Evolutionary conservation across 1,284 basidiomycete species (phyloP), one percentile per base, ranked within the genome.

Genomic region (Ustilago sp.): DNA sequence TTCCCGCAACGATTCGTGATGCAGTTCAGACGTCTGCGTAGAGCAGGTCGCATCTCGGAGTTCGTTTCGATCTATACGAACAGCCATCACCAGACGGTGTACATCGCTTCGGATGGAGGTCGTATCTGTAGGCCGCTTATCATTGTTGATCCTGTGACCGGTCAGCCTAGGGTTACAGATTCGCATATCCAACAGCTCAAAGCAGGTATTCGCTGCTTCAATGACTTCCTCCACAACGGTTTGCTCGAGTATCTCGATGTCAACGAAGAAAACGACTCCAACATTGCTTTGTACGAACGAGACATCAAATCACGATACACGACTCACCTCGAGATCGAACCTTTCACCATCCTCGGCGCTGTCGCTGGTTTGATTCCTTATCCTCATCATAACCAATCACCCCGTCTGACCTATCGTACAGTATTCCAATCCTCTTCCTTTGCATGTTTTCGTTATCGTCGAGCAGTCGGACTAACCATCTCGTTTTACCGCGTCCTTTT

Each of bases 161-260:
- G 91, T 13, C 87, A 88, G 68, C 91, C 95, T 1, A 90, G 90
- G 79, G 94, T 99, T 34, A 92, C 89, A 13, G 88, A 90, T 31
- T 91, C 92, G 69, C 95, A 99, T 86, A 93, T 98, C 77, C 84
- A 87, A 71, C 88, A 92, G 85, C 89, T 99, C 62, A 96, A 96
- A 86, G 90, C 91, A 67, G 92, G 91, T 34, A 88, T 88, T 57
- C 89, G 94, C 57, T 91, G 91, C 0, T 99, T 99, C 84, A 96
- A 99, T 86, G 94, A 97, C 86, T 99, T 99, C 87, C 89, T 99
- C 19, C 90, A 90, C 55, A 91, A 91, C 65, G 97, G 97, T n/a
- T 89, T 99, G n/a, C 93, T 99, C 77, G 97, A 99, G 87, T 99
- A 99, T 86, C 91, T 99, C 53, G 97, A 99, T 85, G 96, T 98